phyloP scores from a whole-genome alignment of 2,329 filamentous ascomycete genomes.

The Xylaria polymorpha region DNA sequence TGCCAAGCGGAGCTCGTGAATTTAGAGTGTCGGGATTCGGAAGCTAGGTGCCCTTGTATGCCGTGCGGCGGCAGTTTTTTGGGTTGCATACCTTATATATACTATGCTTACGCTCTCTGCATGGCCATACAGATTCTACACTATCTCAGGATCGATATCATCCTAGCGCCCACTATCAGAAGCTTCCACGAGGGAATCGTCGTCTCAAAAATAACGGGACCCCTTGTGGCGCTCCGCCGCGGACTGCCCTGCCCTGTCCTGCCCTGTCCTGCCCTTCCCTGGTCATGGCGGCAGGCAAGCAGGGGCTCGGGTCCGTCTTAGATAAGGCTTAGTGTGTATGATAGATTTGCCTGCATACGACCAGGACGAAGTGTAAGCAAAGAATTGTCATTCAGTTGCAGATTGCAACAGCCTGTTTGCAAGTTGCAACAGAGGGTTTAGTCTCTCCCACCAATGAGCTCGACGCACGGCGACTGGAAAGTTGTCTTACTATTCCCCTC shows the following conservation, averaged over 20 bases:
- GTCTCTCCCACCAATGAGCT: slow-evolving; percentile 24
- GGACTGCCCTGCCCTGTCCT: not conserved
- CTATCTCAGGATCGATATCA: slow-evolving; percentile 3
- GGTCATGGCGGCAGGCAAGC: slow-evolving; percentile 33
- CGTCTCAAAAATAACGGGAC: slow-evolving; percentile 28
- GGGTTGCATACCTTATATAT: slow-evolving; percentile 33
- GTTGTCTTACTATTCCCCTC: slow-evolving; percentile 31
- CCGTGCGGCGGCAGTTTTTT: slow-evolving; percentile 28
- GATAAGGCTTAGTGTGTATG: slow-evolving; percentile 37
- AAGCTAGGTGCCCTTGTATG: slow-evolving; percentile 31
- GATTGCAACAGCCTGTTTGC: slow-evolving; percentile 34
- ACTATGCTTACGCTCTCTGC: slow-evolving; percentile 19
- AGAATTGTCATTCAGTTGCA: slow-evolving; percentile 38
- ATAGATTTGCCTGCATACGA: slow-evolving; percentile 20
- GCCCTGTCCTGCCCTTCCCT: slow-evolving; percentile 13
- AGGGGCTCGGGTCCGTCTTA: slow-evolving; percentile 27
- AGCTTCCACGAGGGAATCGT: slow-evolving; percentile 28
- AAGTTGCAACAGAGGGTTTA: slow-evolving; percentile 30
- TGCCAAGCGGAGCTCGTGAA: slow-evolving; percentile 24
- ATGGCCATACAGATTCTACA: slow-evolving; percentile 23
- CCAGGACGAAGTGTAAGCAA: slow-evolving; percentile 27
- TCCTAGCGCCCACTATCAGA: slow-evolving; percentile 24
- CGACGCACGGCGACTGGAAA: not conserved
- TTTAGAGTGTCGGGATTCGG: slow-evolving; percentile 30
- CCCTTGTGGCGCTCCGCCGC: slow-evolving; percentile 14